Conservation (phyloP, 257 asterid genomes). For the Solanum phureja region DNA sequence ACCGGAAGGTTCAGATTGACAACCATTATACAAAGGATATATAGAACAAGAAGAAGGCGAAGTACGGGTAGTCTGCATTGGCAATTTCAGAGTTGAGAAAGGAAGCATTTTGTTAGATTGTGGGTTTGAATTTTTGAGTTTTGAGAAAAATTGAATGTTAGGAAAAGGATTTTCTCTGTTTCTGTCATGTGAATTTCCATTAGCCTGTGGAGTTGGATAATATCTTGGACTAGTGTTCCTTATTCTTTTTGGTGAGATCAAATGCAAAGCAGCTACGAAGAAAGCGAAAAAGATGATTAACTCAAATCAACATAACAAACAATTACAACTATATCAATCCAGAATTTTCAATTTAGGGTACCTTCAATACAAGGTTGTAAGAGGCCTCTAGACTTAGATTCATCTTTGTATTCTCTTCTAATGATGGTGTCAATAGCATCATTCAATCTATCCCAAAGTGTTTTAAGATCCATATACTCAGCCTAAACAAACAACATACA, state of each 20-base stretch:
- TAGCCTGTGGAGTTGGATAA: conserved; percentile 32
- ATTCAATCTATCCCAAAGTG: conserved; percentile 73
- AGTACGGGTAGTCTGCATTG: conserved; percentile 6
- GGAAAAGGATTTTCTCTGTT: conserved; percentile 18
- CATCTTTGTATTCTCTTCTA: conserved; percentile 61
- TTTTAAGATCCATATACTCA: conserved; percentile 69
- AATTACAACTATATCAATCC: neutral
- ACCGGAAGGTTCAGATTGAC: conserved; percentile 16
- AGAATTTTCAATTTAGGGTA: conserved; percentile 1
- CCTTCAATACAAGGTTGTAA: conserved; percentile 97
- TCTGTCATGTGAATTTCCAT: conserved; percentile 17
- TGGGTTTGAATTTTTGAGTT: neutral
- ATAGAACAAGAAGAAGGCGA: conserved; percentile 36
- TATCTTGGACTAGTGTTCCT: conserved; percentile 44
- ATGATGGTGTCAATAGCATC: conserved; percentile 79
- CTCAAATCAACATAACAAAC: neutral
- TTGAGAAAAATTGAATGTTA: conserved; percentile 23
- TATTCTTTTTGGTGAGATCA: conserved; percentile 82
- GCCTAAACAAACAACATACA: conserved; percentile 38
- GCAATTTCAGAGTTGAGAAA: conserved; percentile 9
- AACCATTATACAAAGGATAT: conserved; percentile 51
- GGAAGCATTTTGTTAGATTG: conserved; percentile 3
- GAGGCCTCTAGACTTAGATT: conserved; percentile 51
- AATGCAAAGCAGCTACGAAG: conserved; percentile 75
- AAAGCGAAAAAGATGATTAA: neutral